Evolutionary conservation across 768 basidiomycete genomes (phyloP).

Genomic region (Podaxis rugospora): DNA sequence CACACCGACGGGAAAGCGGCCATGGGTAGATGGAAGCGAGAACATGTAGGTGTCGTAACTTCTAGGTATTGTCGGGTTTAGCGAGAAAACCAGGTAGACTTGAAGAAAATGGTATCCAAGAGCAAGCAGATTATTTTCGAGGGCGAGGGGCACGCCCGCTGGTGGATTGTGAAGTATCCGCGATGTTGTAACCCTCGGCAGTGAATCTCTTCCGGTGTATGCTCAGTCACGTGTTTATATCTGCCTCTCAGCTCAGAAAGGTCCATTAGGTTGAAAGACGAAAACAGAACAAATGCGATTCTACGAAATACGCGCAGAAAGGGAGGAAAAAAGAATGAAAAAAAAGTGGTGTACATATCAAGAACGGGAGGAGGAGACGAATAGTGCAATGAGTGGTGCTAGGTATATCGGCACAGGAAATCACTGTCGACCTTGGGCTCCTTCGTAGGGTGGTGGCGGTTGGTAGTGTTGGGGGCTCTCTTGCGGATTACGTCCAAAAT

Average conservation of each 20-base stretch:
- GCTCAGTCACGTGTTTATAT: not conserved
- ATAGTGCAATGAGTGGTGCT: not conserved
- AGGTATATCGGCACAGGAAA: not conserved
- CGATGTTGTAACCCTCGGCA: no score
- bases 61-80: not conserved
- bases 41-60: conserved; percentile 26
- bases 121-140: not conserved
- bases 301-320: not conserved
- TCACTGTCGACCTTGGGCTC: conserved; percentile 1
- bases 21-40: conserved; percentile 37
- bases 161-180: not conserved
- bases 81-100: not conserved
- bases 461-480: not conserved
- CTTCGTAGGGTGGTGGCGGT: not conserved
- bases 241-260: not conserved
- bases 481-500: conserved; percentile 7
- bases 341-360: not conserved
- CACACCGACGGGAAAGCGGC: conserved; percentile 55
- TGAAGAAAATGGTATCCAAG: not conserved
- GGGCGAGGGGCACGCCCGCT: not conserved
- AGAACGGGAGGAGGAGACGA: not conserved
- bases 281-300: not conserved
- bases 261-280: not conserved
- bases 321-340: not conserved
- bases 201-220: not conserved